Conservation (phyloP, 495 filamentous ascomycete genomes). For the Penicillium alfredii region DNA sequence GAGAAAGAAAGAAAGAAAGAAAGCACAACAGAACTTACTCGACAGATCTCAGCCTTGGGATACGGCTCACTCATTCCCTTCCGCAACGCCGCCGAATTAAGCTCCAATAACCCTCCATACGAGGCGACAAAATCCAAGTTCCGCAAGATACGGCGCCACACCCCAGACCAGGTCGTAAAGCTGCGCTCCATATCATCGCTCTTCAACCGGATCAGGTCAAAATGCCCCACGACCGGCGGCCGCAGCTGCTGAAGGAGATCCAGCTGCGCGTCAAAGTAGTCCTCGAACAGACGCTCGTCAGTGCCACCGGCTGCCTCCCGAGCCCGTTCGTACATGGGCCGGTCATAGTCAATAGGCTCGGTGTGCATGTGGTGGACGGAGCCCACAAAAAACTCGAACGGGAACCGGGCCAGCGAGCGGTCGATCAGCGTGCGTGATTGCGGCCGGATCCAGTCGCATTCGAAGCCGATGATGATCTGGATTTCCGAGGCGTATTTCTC, state of each 20-base stretch:
- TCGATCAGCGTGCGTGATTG: slow-evolving; percentile 54
- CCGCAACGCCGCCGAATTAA: slow-evolving; percentile 78
- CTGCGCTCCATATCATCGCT: slow-evolving; percentile 59
- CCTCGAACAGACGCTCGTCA: slow-evolving; percentile 67
- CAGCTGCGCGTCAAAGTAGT: slow-evolving; percentile 82
- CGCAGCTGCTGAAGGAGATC: slow-evolving; percentile 68
- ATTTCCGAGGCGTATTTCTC: slow-evolving; percentile 64
- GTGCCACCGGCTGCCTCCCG: slow-evolving; percentile 50
- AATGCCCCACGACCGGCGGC: slow-evolving; percentile 84
- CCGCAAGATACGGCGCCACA: slow-evolving; percentile 67
- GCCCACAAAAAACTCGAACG: slow-evolving; percentile 83
- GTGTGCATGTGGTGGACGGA: slow-evolving; percentile 82
- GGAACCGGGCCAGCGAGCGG: slow-evolving; percentile 50
- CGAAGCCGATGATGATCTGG: slow-evolving; percentile 81
- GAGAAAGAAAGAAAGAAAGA: slow-evolving; percentile 6
- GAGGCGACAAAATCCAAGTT: slow-evolving; percentile 65
- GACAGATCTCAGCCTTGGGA: slow-evolving; percentile 70
- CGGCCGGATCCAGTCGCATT: slow-evolving; percentile 83
- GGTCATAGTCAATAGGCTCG: slow-evolving; percentile 85
- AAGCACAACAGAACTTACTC: slow-evolving; percentile 44
- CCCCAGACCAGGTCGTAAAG: slow-evolving; percentile 47
- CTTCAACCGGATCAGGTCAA: slow-evolving; percentile 82
- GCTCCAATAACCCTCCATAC: slow-evolving; percentile 79
- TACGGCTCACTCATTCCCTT: slow-evolving; percentile 92
- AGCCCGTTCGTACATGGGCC: slow-evolving; percentile 58